A percentile compares a stretch with the other conserved stretches of the same genome.
Evolutionary conservation across 441 rosid genomes (phyloP).

Genomic region (Geranium incanum): DNA sequence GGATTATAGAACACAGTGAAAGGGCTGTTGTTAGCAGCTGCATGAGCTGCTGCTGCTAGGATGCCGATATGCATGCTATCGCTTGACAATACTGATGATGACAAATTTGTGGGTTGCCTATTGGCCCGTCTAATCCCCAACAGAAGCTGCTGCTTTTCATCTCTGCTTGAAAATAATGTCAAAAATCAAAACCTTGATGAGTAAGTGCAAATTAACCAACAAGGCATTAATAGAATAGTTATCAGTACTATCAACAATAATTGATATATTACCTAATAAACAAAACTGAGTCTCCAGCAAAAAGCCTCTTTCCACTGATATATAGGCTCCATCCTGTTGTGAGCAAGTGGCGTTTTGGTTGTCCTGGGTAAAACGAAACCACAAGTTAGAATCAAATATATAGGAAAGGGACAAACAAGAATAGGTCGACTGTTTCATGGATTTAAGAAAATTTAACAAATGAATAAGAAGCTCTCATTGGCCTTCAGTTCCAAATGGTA

Average conservation of each 20-base stretch:
- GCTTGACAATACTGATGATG: constrained; percentile 86
- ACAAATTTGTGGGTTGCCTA: constrained; percentile 74
- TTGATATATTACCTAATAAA: constrained; percentile 55
- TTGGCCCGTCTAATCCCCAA: constrained; percentile 84
- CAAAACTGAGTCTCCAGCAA: constrained; percentile 88
- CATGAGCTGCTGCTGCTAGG: constrained; percentile 96
- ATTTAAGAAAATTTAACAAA: not conserved
- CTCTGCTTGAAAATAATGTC: constrained; percentile 40
- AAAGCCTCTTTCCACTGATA: constrained; percentile 82
- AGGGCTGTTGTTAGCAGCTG: constrained; percentile 88
- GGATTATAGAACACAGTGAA: constrained; percentile 86
- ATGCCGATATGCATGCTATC: constrained; percentile 98
- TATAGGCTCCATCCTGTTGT: constrained; percentile 96
- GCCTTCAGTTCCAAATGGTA: not conserved
- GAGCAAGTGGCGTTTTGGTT: constrained; percentile 90
- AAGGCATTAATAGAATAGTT: not conserved
- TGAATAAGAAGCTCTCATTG: not conserved
- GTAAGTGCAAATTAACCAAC: constrained; percentile 3
- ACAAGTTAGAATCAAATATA: constrained; percentile 15
- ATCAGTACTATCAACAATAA: not conserved
- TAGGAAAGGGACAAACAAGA: constrained; percentile 3
- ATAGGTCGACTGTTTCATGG: not conserved
- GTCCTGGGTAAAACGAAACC: constrained; percentile 42
- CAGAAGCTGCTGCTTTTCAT: constrained; percentile 81
- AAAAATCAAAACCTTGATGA: constrained; percentile 13